Evolutionary conservation across 2,329 filamentous ascomycete genomes (phyloP), one percentile per base, ranked within the genome.

Genomic region (Fusarium solani-melongenae): DNA sequence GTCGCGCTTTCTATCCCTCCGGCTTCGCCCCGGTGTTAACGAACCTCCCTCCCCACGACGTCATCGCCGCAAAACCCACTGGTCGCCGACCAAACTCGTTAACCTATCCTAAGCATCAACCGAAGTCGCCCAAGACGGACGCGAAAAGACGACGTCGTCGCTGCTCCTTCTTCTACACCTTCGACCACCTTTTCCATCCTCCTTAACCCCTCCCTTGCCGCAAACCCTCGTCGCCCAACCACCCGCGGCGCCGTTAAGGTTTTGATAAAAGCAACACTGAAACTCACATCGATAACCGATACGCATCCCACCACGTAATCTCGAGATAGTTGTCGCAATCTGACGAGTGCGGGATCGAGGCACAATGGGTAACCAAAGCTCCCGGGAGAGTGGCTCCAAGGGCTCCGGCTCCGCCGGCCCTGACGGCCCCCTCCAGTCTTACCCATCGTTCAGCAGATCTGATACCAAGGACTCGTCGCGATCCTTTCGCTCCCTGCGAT

Each of bases 391-490:
- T 34, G 83, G 83, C 69, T 82, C 86, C 78, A 93, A 90, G 83
- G 84, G 84, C 75, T 86, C 85, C 44, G 84, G 83, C 70, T 75
- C 82, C 46, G 81, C 83, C 67, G 84, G 85, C 68, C 80, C 81
- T 68, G 87, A 89, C 70, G 79, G 76, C 27, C 64, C 75, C 51
- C 86, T 98, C 67, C 92, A 94, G 82, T 93, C 94, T 33, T 97
- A 96, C 82, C 96, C 95, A 31, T 98, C 96, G 31, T 96, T 98
- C 81, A 93, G 92, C 84, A 93, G 93, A 81, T 94, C 95, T 65
- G 96, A 98, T 81, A 98, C 96, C 31, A 96, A 95, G 82, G 95
- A 98, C 75, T 98, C 95, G 8, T 91, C 93, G 34, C 93, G 95
- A 74, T 98, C 95, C 6, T 92, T 98, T 82, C 91, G 94, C 76